A percentile compares a stretch with the other conserved stretches of the same genome.
phyloP scores from a whole-genome alignment of 2,329 filamentous ascomycete genomes.

The Phaeosphaeria sp. region DNA sequence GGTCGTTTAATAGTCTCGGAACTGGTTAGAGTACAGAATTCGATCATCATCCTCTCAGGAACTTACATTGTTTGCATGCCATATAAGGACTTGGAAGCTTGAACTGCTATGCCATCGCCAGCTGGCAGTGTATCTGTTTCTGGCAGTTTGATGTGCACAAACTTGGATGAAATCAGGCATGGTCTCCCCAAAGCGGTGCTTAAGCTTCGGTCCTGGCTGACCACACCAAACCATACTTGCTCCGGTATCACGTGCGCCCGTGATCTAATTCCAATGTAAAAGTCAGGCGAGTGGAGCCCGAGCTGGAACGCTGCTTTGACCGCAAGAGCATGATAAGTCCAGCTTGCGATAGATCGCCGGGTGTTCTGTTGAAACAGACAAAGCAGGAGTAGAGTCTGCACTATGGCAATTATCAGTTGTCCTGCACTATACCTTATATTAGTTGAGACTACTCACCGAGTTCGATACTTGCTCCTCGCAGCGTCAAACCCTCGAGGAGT shows the following conservation, averaged over 20 bases:
- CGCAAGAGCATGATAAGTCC: not conserved
- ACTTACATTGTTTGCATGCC: not conserved
- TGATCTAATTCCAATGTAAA: not conserved
- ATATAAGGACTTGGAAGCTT: not conserved
- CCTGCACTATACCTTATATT: not conserved
- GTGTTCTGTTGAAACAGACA: not conserved
- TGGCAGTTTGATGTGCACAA: not conserved
- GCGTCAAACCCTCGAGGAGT: not conserved
- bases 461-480: not conserved
- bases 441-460: not conserved
- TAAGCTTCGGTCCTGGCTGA: not conserved
- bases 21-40: not conserved
- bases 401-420: not conserved
- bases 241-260: not conserved
- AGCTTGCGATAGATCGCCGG: not conserved
- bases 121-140: not conserved
- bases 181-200: not conserved
- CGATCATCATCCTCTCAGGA: not conserved
- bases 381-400: not conserved
- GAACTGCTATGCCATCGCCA: not conserved
- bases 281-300: not conserved
- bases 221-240: not conserved
- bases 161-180: not conserved
- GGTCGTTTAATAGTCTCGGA: not conserved
- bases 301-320: not conserved